phyloP scores from a whole-genome alignment of 768 basidiomycete species.

The Mycena indigotica region DNA sequence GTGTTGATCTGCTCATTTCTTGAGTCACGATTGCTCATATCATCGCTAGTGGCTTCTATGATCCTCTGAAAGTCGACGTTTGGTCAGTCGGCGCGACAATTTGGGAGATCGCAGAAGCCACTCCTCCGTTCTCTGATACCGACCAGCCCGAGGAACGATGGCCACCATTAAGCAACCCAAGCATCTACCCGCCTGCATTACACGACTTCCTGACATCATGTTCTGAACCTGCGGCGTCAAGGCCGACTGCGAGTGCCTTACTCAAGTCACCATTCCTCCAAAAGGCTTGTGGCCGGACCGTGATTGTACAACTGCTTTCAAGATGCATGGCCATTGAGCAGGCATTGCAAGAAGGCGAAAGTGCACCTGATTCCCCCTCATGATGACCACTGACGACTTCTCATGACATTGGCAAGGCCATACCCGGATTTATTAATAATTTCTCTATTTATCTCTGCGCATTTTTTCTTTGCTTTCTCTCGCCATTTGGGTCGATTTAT shows the following conservation, averaged over 20 bases:
- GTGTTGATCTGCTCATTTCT: slow-evolving; percentile 27
- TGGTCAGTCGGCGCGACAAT: slow-evolving; percentile 85
- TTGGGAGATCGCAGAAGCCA: slow-evolving; percentile 78
- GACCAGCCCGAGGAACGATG: slow-evolving; percentile 62
- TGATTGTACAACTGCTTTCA: slow-evolving; percentile 66
- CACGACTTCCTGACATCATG: slow-evolving; percentile 73
- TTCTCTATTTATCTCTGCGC: slow-evolving; percentile 18
- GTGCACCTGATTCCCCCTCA: slow-evolving; percentile 7
- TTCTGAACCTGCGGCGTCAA: slow-evolving; percentile 56
- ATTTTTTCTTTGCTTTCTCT: background rate
- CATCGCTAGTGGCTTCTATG: slow-evolving; percentile 59
- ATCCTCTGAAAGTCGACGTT: slow-evolving; percentile 73
- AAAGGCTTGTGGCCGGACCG: slow-evolving; percentile 66
- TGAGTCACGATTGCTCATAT: slow-evolving; percentile 9
- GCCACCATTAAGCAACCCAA: slow-evolving; percentile 62
- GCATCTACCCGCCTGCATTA: slow-evolving; percentile 65
- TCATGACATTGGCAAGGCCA: background rate
- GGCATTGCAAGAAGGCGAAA: slow-evolving; percentile 31
- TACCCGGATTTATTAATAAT: slow-evolving; percentile 25
- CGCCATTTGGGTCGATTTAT: slow-evolving; percentile 25
- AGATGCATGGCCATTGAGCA: slow-evolving; percentile 73
- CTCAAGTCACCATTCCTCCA: slow-evolving; percentile 66
- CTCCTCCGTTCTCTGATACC: slow-evolving; percentile 69
- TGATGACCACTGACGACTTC: slow-evolving; percentile 1
- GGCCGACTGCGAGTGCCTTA: slow-evolving; percentile 61